Conservation (phyloP, 345 rosid genomes). For the Eucalyptus victrix region DNA sequence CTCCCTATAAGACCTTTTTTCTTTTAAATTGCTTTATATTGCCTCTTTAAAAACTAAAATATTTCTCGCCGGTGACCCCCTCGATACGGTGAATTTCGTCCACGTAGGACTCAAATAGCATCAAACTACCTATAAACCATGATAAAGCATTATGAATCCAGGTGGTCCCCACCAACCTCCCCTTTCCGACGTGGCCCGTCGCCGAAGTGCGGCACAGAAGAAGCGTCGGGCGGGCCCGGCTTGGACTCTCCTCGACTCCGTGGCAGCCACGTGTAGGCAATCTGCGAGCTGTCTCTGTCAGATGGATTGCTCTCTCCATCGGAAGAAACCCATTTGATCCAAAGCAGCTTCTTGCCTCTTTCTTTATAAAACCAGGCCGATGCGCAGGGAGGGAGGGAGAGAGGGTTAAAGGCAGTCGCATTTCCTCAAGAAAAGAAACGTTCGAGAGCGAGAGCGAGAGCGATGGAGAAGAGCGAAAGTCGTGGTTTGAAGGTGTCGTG, state of each 20-base stretch:
- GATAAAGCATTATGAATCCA: no score
- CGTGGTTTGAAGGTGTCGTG: background rate
- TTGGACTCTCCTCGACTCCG: background rate
- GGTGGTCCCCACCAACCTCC: no score
- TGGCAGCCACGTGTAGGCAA: background rate
- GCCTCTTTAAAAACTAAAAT: background rate
- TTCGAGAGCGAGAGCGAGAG: background rate
- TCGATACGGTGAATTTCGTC: no score
- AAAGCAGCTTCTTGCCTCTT: background rate
- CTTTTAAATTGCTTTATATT: background rate
- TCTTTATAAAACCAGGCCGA: background rate
- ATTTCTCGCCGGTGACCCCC: background rate
- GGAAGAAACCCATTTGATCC: background rate
- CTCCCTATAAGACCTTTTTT: background rate
- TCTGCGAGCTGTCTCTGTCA: background rate
- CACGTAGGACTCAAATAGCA: no score
- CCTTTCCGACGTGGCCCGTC: background rate
- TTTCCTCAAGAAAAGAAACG: background rate
- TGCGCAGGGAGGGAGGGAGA: background rate
- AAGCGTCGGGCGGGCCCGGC: background rate
- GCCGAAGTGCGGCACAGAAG: background rate
- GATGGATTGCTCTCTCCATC: background rate
- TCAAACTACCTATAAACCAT: no score
- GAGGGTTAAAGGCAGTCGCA: background rate
- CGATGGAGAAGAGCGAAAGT: background rate